These are phyloP conservation scores for Sanghuangporus weigelae DNA, from an alignment of 1,284 basidiomycete genomes.

Conservation along the genomic window DNA sequence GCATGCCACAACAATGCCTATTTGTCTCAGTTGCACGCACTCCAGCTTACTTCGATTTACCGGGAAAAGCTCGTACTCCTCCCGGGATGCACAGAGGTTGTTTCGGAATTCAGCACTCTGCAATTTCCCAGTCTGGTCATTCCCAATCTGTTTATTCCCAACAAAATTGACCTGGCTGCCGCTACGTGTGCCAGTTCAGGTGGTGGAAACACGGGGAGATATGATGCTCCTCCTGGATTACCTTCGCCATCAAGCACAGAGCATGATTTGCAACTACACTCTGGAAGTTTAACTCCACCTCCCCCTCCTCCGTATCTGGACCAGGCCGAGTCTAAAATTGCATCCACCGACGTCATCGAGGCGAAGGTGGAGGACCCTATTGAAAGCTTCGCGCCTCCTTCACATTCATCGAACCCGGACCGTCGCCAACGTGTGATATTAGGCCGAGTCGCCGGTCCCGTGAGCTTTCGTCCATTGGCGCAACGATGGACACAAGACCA, in stretches of 20 bases:
- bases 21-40: conserved; percentile 52
- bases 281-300: conserved; percentile 8
- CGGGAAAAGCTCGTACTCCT: conserved; percentile 63
- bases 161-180: conserved; percentile 35
- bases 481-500: conserved; percentile 1
- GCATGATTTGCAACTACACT: neutral
- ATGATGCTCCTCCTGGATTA: conserved; percentile 10
- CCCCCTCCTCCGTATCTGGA: conserved; percentile 14
- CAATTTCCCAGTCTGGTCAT: conserved; percentile 49
- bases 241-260: conserved; percentile 2
- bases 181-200: neutral
- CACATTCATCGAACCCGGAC: conserved; percentile 3
- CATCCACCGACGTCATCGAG: neutral
- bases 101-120: conserved; percentile 51
- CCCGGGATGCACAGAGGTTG: conserved; percentile 57
- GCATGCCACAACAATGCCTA: conserved; percentile 76
- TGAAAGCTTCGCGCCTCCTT: neutral
- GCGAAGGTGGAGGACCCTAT: neutral
- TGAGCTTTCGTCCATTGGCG: conserved; percentile 11
- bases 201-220: neutral
- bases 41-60: conserved; percentile 54
- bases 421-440: conserved; percentile 5
- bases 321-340: neutral
- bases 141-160: conserved; percentile 55
- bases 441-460: conserved; percentile 11